Base-by-base conservation (phyloP, 192 early-diverging fungal genomes). In the Entomortierella beljakovae region DNA sequence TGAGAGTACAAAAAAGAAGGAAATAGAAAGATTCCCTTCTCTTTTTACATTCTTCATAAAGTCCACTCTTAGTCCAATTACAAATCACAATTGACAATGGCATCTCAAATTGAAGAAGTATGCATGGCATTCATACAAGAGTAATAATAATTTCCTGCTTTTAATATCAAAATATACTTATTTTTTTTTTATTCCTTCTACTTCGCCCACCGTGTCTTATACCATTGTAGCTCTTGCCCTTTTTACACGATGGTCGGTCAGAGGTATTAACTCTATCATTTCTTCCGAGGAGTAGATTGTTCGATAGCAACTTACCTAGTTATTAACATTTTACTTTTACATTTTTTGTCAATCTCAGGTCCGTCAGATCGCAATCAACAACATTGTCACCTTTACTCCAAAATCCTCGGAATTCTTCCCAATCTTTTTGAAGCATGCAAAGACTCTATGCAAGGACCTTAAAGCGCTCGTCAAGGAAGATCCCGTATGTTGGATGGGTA, bases 331-430 rank as follows among this genome's bases (percentile, higher is more conserved):
- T 40, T 28, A 29, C 15, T 58, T 58, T 35, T 15, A 13, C 37
- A n/a, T 16, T 35, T 34, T 0, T 38, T 23, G 11, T 0, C 57
- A n/a, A 40, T 2, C 5, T 22, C 60, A 92, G 86, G 86, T 97
- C 67, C 88, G 95, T 46, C 86, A 93, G 59, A 86, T 94, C 62
- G 96, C 94, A 8, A 85, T 90, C 57, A 87, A 93, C 60, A 91
- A 95, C 81, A 71, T 95, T 48, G 86, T 92, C 23, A 89, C 88
- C 23, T 91, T 94, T 42, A 92, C 94, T 3, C 53, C 82, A 25
- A 85, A 82, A 0, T 65, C 70, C 13, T 89, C 91, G 7, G 86
- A 90, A 16, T 84, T 90, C 64, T 89, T 90, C 32, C 68, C 83
- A 4, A 79, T 88, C 23, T 81, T 93, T 58, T 70, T 93, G 57